Evolutionary conservation across 176 grass and related monocot genomes (phyloP).

Genomic region (Avena insularis): DNA sequence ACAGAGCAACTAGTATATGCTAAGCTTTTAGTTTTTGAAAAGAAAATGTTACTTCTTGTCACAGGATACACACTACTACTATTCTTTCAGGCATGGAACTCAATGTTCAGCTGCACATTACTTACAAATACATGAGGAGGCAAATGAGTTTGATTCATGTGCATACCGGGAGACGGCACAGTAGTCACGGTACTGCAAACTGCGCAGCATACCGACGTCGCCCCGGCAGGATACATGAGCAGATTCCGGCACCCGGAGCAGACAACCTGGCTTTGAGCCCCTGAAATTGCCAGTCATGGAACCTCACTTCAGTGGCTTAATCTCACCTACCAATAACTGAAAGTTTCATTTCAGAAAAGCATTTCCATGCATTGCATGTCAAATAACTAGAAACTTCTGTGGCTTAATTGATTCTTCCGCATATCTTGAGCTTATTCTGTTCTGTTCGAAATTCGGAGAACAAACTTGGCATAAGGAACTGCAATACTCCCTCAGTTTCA

Average conservation of each 20-base stretch:
- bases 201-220: constrained; percentile 89
- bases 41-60: constrained; percentile 15
- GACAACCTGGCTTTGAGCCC: constrained; percentile 85
- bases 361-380: neutral
- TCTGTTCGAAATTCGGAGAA: neutral
- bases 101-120: constrained; percentile 33
- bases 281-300: constrained; percentile 46
- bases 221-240: constrained; percentile 91
- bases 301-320: constrained; percentile 31
- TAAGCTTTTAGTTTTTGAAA: neutral
- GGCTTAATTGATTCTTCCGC: neutral
- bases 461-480: constrained; percentile 14
- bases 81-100: neutral
- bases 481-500: no score
- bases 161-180: constrained; percentile 85
- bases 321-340: neutral
- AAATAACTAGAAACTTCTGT: constrained; percentile 8
- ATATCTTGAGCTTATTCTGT: constrained; percentile 1
- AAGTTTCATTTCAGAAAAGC: constrained; percentile 15
- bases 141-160: constrained; percentile 20
- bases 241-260: constrained; percentile 95
- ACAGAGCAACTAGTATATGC: neutral
- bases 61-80: neutral
- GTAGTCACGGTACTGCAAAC: constrained; percentile 91
- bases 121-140: constrained; percentile 14